These are phyloP conservation scores for Penicillium oxalicum DNA, from an alignment of 2,329 filamentous ascomycete genomes.

Conservation along the genomic window DNA sequence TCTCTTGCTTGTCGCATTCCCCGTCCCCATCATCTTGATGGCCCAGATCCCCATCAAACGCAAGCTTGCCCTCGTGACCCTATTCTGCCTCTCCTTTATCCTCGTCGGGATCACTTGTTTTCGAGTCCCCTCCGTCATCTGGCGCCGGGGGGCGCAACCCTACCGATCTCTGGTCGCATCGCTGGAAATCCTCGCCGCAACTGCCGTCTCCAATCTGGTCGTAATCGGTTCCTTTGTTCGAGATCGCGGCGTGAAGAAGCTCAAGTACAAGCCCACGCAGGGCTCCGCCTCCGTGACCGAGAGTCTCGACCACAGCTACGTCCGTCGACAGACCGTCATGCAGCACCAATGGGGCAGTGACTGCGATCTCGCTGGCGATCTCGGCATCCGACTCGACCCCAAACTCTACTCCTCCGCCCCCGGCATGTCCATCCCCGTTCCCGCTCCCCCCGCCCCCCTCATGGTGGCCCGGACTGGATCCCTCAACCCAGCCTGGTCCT, in stretches of 20 bases:
- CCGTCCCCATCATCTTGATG: constrained; percentile 77
- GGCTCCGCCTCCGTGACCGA: constrained; percentile 46
- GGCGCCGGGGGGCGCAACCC: constrained; percentile 67
- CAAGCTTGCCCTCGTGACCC: constrained; percentile 69
- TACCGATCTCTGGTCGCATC: constrained; percentile 85
- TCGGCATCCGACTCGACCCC: constrained; percentile 63
- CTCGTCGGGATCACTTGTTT: constrained; percentile 75
- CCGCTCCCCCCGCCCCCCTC: constrained; percentile 28
- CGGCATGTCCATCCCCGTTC: constrained; percentile 21
- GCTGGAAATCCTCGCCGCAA: constrained; percentile 82
- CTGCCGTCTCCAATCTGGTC: constrained; percentile 78
- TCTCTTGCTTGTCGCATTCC: constrained; percentile 77
- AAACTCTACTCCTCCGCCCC: constrained; percentile 39
- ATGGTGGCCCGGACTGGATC: constrained; percentile 22
- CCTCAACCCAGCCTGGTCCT: constrained; percentile 31
- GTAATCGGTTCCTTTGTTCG: constrained; percentile 89
- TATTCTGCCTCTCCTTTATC: constrained; percentile 79
- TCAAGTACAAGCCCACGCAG: constrained; percentile 59
- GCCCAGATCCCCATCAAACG: constrained; percentile 70
- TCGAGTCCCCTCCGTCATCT: constrained; percentile 72
- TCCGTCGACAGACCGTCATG: constrained; percentile 52
- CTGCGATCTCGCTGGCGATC: constrained; percentile 74
- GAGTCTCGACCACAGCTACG: constrained; percentile 35
- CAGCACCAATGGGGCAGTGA: constrained; percentile 78
- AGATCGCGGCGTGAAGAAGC: constrained; percentile 84